Base-by-base conservation (phyloP, 441 rosid genomes). In the Erysimum pusillum region DNA sequence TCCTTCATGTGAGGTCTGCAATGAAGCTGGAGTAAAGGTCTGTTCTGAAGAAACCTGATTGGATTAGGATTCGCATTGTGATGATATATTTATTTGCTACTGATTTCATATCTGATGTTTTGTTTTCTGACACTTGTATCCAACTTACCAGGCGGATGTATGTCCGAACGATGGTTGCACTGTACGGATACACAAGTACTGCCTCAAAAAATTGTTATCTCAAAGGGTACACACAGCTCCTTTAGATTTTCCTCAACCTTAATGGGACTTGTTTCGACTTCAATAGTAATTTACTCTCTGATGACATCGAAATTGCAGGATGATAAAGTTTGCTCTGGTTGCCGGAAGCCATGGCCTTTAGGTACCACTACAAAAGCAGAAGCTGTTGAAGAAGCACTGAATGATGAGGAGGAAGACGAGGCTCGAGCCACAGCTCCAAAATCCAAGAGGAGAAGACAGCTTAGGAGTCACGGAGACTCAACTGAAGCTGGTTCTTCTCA, bases 21-120 rank as follows among this genome's bases (percentile, higher is more conserved):
- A 90, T 15, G 99, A 93, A 83, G 90, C 95, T 71, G 97, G 88
- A 36, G 70, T 92, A 35, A 94, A 94, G 97, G 98, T 91, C 61
- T 57, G 64, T 38, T 71, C 45, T 64, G 20, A 45, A 15, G 17
- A 48, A 63, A 58, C 17, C 42, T 49, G 35, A 38, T 49, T 28
- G 38, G 35, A 45, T 75, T 52, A 2, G 9, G 42, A 35, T 12
- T 56, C 54, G 38, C n/a, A 17, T 65, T 48, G 51, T 41, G 20
- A 25, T 63, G 32, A 20, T 41, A 35, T 9, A 20, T 41, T 31
- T 9, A 6, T 49, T 6, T 0, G 18, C 34, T 63, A 22, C 63
- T 63, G 34, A 36, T 45, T 54, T 63, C 22, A 3, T 63, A 31
- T 77, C 57, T 48, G 44, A 69, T 75, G n/a, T 22, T 67, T 66